Conservation (phyloP, 306 rosid genomes). For the Trifolium repens region DNA sequence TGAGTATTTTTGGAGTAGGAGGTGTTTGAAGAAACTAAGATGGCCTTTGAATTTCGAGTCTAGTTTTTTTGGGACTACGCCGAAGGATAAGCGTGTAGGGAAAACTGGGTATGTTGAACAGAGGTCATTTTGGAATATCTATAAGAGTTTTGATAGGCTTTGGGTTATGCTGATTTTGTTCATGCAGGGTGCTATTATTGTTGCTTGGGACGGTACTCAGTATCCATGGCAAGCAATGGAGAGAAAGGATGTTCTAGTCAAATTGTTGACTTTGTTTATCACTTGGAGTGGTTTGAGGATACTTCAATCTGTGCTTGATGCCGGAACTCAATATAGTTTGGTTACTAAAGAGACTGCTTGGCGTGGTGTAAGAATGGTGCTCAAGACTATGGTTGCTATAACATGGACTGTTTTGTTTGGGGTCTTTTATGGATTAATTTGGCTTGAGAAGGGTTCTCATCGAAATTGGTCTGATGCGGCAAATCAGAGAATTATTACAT, state of each 20-base stretch:
- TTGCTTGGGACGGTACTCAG: slow-evolving; percentile 67
- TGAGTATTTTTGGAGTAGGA: slow-evolving; percentile 89
- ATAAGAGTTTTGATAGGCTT: slow-evolving; percentile 84
- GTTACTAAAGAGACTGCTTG: slow-evolving; percentile 72
- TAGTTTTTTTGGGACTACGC: slow-evolving; percentile 70
- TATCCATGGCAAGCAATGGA: slow-evolving; percentile 69
- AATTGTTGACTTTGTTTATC: slow-evolving; percentile 77
- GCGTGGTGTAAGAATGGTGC: slow-evolving; percentile 86
- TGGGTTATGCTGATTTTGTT: slow-evolving; percentile 85
- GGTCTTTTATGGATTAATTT: slow-evolving; percentile 73
- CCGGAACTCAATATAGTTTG: slow-evolving; percentile 94
- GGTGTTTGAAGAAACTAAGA: slow-evolving; percentile 66
- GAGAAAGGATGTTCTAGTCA: slow-evolving; percentile 63
- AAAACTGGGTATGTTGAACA: slow-evolving; percentile 97
- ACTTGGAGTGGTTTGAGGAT: slow-evolving; percentile 82
- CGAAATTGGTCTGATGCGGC: slow-evolving; percentile 70
- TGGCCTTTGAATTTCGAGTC: slow-evolving; percentile 67
- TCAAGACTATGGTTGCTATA: slow-evolving; percentile 68
- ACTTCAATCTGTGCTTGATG: slow-evolving; percentile 88
- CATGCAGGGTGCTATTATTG: slow-evolving; percentile 77
- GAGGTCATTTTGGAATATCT: slow-evolving; percentile 93
- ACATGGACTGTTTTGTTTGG: slow-evolving; percentile 77
- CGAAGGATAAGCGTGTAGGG: slow-evolving; percentile 69
- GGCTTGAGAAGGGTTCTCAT: slow-evolving; percentile 70
- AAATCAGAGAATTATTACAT: slow-evolving; percentile 58